phyloP scores from a whole-genome alignment of 1,284 basidiomycete species.

The Lignosus rhinocerotis region DNA sequence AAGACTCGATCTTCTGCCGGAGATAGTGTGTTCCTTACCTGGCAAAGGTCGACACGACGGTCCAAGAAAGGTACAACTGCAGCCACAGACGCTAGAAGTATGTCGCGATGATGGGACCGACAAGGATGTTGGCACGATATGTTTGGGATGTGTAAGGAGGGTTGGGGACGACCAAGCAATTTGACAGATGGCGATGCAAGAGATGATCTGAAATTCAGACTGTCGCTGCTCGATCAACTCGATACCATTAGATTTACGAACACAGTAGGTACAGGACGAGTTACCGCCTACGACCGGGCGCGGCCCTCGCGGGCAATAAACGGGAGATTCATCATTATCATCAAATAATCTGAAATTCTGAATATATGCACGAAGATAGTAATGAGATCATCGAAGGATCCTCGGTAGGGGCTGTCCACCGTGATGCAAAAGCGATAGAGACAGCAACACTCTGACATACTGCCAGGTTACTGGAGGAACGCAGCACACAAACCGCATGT shows the following conservation, averaged over 20 bases:
- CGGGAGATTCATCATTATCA: no score
- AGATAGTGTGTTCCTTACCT: background rate
- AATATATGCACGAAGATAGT: conserved; percentile 9
- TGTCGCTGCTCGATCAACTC: no score
- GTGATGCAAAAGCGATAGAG: conserved; percentile 14
- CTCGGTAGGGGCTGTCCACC: conserved; percentile 21
- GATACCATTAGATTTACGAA: no score
- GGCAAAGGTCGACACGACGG: background rate
- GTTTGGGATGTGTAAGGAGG: background rate
- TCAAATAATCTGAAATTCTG: no score
- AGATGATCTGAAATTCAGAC: no score
- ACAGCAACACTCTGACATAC: conserved; percentile 13
- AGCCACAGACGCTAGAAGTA: background rate
- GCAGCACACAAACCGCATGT: conserved; percentile 14
- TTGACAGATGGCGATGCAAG: conserved; percentile 22
- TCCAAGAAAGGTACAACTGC: background rate
- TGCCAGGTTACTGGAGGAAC: background rate
- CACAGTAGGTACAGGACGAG: no score
- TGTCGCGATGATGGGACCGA: conserved; percentile 4
- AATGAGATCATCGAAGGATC: conserved; percentile 23
- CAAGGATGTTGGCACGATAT: background rate
- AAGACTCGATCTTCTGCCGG: background rate
- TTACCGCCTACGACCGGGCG: no score
- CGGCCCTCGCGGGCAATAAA: no score
- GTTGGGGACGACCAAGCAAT: conserved; percentile 9